A percentile compares a stretch with the other conserved stretches of the same genome.
These are phyloP conservation scores for Vanilla planifolia DNA, from an alignment of 106 monocot species.

Conservation along the genomic window DNA sequence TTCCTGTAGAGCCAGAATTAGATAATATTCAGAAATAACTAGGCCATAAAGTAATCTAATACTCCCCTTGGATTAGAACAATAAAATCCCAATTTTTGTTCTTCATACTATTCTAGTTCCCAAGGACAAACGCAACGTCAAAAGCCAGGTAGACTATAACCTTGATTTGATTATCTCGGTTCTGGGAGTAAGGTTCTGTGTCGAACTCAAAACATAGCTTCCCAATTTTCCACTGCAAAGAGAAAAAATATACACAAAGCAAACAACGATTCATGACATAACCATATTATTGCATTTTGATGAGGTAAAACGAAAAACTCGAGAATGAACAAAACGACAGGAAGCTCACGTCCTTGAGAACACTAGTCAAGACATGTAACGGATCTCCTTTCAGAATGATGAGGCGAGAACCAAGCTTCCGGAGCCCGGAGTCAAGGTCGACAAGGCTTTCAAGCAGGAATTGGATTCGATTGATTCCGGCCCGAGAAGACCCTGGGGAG, in stretches of 20 bases:
- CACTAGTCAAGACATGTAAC: conserved; percentile 24
- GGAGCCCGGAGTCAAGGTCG: conserved; percentile 68
- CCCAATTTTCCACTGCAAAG: conserved; percentile 64
- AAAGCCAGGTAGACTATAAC: conserved; percentile 31
- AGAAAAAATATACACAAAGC: not conserved
- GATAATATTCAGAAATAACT: not conserved
- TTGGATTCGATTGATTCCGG: conserved; percentile 63
- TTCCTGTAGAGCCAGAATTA: conserved; percentile 29
- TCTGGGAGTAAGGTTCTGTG: conserved; percentile 62
- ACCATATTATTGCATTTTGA: not conserved
- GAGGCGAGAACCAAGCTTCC: conserved; percentile 65
- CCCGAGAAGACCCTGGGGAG: conserved; percentile 64
- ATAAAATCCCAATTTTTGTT: not conserved
- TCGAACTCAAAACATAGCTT: conserved; percentile 81
- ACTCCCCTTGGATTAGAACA: not conserved
- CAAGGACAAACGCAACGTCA: not conserved
- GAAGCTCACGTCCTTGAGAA: conserved; percentile 50
- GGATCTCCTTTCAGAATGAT: conserved; percentile 63
- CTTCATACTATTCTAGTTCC: not conserved
- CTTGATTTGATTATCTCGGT: conserved; percentile 44
- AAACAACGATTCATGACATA: not conserved
- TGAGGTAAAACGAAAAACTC: not conserved
- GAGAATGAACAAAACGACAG: not conserved
- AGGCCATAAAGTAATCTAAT: too few species aligned
- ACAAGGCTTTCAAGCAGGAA: conserved; percentile 71